Conservation (phyloP, 2,329 filamentous ascomycete genomes). For the Ophiostoma australiae region DNA sequence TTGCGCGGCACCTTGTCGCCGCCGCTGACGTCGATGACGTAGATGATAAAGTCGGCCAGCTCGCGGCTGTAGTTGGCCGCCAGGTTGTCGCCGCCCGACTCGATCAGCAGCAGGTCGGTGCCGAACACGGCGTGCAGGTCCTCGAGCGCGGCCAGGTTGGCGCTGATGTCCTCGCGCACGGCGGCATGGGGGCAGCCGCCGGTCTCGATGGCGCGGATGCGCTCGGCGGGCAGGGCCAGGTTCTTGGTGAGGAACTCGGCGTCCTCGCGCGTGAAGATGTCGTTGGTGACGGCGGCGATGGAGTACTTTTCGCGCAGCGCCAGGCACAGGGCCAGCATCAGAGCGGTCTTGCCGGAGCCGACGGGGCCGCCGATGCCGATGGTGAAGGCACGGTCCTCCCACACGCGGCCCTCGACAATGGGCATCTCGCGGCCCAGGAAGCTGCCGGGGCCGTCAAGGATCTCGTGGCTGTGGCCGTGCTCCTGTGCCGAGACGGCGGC, state of each 20-base stretch:
- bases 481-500: constrained; percentile 58
- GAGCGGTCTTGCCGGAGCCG: constrained; percentile 91
- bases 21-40: constrained; percentile 94
- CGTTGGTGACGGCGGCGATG: constrained; percentile 94
- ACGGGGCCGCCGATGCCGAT: constrained; percentile 98
- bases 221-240: constrained; percentile 71
- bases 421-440: constrained; percentile 90
- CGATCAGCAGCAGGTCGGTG: constrained; percentile 84
- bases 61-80: constrained; percentile 95
- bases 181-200: constrained; percentile 96
- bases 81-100: constrained; percentile 92
- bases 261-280: constrained; percentile 98
- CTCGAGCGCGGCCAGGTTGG: constrained; percentile 88
- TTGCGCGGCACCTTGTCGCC: constrained; percentile 96
- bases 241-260: constrained; percentile 92
- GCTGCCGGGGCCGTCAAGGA: constrained; percentile 88
- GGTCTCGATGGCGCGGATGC: constrained; percentile 94
- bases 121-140: constrained; percentile 77
- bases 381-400: constrained; percentile 86
- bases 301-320: constrained; percentile 75
- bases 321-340: constrained; percentile 90
- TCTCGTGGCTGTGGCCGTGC: constrained; percentile 94
- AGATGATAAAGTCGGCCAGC: constrained; percentile 95
- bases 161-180: constrained; percentile 91
- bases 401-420: constrained; percentile 80